A percentile compares a stretch with the other conserved stretches of the same genome.
Evolutionary conservation across 768 basidiomycete genomes (phyloP).

Genomic region (Mycena crocata): DNA sequence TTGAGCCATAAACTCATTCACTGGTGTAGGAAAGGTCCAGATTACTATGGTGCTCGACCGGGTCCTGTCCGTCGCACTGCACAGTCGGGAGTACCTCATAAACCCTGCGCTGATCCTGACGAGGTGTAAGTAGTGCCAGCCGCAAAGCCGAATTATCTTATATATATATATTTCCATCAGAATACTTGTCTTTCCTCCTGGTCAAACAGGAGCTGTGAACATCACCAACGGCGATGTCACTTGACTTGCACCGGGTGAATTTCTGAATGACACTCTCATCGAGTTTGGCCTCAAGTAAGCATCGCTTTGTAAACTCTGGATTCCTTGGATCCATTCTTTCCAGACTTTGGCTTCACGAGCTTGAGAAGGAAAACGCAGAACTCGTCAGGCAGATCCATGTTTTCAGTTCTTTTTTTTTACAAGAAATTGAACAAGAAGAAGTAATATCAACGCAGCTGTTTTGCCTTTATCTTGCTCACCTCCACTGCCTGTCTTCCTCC

Average conservation of each 20-base stretch:
- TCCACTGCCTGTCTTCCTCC: too few species aligned
- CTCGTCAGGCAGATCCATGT: constrained; percentile 84
- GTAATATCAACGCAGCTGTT: constrained; percentile 49
- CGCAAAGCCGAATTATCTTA: neutral
- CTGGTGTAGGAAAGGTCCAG: constrained; percentile 12
- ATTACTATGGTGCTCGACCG: constrained; percentile 15
- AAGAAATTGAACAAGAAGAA: constrained; percentile 86
- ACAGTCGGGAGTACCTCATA: constrained; percentile 41
- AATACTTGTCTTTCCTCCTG: constrained; percentile 81
- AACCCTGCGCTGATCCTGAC: constrained; percentile 59
- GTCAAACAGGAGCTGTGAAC: constrained; percentile 78
- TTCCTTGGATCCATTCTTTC: constrained; percentile 17
- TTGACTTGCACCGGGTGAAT: constrained; percentile 83
- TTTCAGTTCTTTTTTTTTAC: constrained; percentile 98
- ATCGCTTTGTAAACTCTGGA: neutral
- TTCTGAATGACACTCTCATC: constrained; percentile 95
- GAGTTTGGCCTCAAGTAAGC: constrained; percentile 95
- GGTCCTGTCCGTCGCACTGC: constrained; percentile 47
- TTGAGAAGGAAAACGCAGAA: constrained; percentile 65
- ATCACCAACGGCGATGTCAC: constrained; percentile 83
- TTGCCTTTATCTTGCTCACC: neutral
- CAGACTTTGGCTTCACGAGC: constrained; percentile 77
- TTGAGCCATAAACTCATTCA: neutral
- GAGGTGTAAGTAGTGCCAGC: constrained; percentile 66
- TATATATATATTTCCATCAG: constrained; percentile 61